Evolutionary conservation across 768 basidiomycete species (phyloP), one percentile per base, ranked within the genome.

Genomic region (Lyophyllum decastes): DNA sequence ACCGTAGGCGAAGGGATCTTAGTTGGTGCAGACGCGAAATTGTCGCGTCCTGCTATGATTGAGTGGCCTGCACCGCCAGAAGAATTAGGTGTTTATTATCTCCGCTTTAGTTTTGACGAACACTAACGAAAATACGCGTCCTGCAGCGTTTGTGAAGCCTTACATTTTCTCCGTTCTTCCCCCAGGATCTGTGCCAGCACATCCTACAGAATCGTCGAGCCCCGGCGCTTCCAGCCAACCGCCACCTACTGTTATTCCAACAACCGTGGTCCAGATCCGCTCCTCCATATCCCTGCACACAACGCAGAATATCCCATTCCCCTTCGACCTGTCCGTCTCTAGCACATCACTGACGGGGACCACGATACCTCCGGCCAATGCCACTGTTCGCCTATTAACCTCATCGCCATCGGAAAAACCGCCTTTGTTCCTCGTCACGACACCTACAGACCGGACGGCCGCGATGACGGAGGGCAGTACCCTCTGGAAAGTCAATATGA

Each of bases 1-100:
- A 21, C 25, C 44, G 6, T 59, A 94, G 93, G 85, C 60, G 81
- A 87, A 54, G 92, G 88, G 1, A 68, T 88, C 21, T 81, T 90
- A 54, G 71, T 95, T 57, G 85, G 84, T 11, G 58, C 73, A 6
- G 83, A 88, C 60, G 88, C 82, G 0, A 86, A 81, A 61, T 69
- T 77, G 8, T 79, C 82, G 0, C 76, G 82, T 35, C 62, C 73
- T 1, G 64, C 72, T 9, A 75, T 76, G 17, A 81, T 95, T 16
- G 82, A 83, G 59, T 95, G 92, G 89, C 84, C 87, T 1, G 80
- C 82, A n/a, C 80, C 87, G 47, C 92, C 92, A 22, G 93, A 95
- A 65, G 94, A 96, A 60, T 78, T 89, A 25, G 79, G 92, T 89
- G 61, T 21, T 64, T 55, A 14, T 26, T 0, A 1, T 26, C 22